Percentiles rank a stretch among this genome's conserved stretches.
Evolutionary conservation across 2,329 filamentous ascomycete species (phyloP).

Genomic region (Didymella lethalis): DNA sequence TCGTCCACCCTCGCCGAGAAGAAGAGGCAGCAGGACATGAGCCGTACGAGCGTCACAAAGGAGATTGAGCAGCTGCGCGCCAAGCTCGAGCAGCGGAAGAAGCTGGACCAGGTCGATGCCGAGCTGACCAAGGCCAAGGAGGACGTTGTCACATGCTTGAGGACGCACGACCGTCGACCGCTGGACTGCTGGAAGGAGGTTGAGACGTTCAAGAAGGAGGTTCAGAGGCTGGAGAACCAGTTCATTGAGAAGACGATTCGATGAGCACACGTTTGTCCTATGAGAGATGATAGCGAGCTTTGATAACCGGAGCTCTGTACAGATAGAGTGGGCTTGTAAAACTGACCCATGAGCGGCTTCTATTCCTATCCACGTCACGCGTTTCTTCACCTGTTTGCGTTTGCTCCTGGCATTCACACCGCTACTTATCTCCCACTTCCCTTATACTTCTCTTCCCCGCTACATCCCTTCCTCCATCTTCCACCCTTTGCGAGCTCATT

Average conservation of each 20-base stretch:
- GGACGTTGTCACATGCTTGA: slow-evolving; percentile 80
- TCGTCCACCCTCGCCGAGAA: slow-evolving; percentile 51
- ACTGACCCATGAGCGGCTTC: slow-evolving; percentile 12
- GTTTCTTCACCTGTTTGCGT: neutral
- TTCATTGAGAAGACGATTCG: slow-evolving; percentile 85
- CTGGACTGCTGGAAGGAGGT: slow-evolving; percentile 96
- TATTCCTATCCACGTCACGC: neutral
- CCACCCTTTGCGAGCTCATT: neutral
- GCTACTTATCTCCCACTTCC: neutral
- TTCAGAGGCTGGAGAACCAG: slow-evolving; percentile 80
- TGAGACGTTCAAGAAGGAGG: slow-evolving; percentile 87
- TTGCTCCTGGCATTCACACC: neutral
- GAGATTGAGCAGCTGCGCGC: slow-evolving; percentile 65
- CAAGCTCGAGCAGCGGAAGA: slow-evolving; percentile 62
- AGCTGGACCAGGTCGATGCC: slow-evolving; percentile 70
- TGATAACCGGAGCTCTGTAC: slow-evolving; percentile 8
- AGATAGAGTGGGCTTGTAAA: slow-evolving; percentile 19
- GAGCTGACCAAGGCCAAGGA: slow-evolving; percentile 76
- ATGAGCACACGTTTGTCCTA: slow-evolving; percentile 31
- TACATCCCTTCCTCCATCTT: neutral
- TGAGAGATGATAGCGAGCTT: neutral
- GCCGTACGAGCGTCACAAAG: slow-evolving; percentile 61
- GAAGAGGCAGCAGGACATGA: slow-evolving; percentile 57
- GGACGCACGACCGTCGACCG: slow-evolving; percentile 83
- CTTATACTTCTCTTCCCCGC: neutral